phyloP scores from a whole-genome alignment of 306 rosid genomes.

The cucumber (Cucumis sativus) region DNA sequence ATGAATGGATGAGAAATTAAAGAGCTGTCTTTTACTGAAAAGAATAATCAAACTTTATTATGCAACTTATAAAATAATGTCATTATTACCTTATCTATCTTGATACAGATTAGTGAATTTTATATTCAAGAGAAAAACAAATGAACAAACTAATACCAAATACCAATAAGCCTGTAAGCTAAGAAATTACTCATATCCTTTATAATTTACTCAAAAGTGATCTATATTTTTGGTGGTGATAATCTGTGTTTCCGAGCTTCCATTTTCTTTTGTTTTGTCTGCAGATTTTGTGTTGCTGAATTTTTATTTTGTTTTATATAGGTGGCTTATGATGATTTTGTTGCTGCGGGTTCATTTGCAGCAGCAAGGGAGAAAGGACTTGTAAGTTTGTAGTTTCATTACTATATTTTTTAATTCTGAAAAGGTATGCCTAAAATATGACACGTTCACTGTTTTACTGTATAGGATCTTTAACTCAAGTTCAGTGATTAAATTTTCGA shows the following conservation, averaged over 20 bases:
- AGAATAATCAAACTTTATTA: background rate
- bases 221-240: background rate
- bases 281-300: background rate
- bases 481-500: background rate
- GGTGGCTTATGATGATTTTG: conserved; percentile 81
- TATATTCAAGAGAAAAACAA: background rate
- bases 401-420: background rate
- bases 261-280: background rate
- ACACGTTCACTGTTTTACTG: background rate
- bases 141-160: background rate
- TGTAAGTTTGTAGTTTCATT: conserved; percentile 39
- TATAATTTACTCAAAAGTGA: background rate
- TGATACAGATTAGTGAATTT: background rate
- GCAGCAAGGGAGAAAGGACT: conserved; percentile 92
- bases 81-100: background rate
- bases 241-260: background rate
- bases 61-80: background rate
- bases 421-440: background rate
- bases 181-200: background rate
- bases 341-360: conserved; percentile 77
- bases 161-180: background rate
- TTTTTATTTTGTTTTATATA: conserved; percentile 19
- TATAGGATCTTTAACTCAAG: background rate
- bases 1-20: too few relatives aligned
- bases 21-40: background rate